Conservation (phyloP, 441 rosid genomes). For the Aquilaria agallochum region DNA sequence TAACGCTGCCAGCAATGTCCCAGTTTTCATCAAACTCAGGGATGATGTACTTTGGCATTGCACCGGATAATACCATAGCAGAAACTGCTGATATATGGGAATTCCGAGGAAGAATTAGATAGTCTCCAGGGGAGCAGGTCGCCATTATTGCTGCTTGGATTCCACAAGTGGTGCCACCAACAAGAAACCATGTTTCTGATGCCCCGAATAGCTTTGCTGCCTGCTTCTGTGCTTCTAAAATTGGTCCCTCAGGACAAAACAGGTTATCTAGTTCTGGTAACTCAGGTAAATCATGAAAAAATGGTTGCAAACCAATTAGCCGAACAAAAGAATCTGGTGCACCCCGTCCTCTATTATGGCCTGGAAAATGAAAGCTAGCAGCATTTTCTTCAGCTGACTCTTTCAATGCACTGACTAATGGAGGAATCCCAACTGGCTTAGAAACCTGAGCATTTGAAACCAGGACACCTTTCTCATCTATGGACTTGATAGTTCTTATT, state of each 20-base stretch:
- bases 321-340: constrained; percentile 45
- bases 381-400: constrained; percentile 41
- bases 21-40: constrained; percentile 44
- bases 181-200: constrained; percentile 61
- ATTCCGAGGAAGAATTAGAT: constrained; percentile 53
- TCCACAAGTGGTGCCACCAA: constrained; percentile 66
- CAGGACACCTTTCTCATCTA: constrained; percentile 9
- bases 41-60: constrained; percentile 44
- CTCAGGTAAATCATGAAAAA: constrained; percentile 52
- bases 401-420: constrained; percentile 49
- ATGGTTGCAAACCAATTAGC: constrained; percentile 45
- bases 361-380: constrained; percentile 62
- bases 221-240: constrained; percentile 51
- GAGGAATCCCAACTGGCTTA: constrained; percentile 21
- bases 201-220: constrained; percentile 60
- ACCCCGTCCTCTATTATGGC: constrained; percentile 62
- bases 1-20: constrained; percentile 50
- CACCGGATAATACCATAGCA: constrained; percentile 54
- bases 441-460: constrained; percentile 14
- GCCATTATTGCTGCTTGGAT: constrained; percentile 61
- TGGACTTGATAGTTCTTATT: constrained; percentile 5
- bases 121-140: constrained; percentile 53
- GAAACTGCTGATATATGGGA: constrained; percentile 54
- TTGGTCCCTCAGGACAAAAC: constrained; percentile 54
- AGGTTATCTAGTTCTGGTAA: constrained; percentile 62